Percentiles rank a stretch among this genome's conserved stretches.
phyloP scores from a whole-genome alignment of 129 eudicot genomes.

The Flaveria robusta region DNA sequence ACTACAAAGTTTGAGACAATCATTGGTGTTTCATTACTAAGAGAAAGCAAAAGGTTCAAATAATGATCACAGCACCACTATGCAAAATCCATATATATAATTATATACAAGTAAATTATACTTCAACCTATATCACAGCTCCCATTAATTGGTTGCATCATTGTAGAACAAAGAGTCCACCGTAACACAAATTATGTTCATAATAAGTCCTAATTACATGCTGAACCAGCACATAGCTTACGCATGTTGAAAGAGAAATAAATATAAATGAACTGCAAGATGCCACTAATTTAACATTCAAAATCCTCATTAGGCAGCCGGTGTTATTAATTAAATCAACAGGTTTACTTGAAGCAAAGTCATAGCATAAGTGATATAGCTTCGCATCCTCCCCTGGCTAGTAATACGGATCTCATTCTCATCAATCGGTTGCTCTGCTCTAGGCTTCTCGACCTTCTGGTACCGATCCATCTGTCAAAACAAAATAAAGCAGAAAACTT shows the following conservation, averaged over 20 bases:
- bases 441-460: conserved; percentile 93
- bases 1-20: background rate
- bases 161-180: background rate
- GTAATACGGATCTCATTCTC: conserved; percentile 98
- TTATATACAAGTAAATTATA: background rate
- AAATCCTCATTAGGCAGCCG: background rate
- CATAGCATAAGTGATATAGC: conserved; percentile 97
- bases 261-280: too few relatives aligned
- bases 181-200: background rate
- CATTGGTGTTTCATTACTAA: background rate
- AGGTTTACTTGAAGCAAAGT: conserved; percentile 70
- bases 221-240: background rate
- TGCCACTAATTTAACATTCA: background rate
- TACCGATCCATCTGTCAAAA: conserved; percentile 82
- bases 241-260: background rate
- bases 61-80: background rate
- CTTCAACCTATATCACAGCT: background rate
- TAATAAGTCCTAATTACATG: background rate
- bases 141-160: background rate
- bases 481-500: background rate
- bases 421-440: conserved; percentile 77
- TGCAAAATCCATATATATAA: background rate
- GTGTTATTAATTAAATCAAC: background rate
- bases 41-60: background rate
- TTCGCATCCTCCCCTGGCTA: conserved; percentile 96